Base-by-base conservation (phyloP, 805 yeast species). In the Saturnispora silvae region DNA sequence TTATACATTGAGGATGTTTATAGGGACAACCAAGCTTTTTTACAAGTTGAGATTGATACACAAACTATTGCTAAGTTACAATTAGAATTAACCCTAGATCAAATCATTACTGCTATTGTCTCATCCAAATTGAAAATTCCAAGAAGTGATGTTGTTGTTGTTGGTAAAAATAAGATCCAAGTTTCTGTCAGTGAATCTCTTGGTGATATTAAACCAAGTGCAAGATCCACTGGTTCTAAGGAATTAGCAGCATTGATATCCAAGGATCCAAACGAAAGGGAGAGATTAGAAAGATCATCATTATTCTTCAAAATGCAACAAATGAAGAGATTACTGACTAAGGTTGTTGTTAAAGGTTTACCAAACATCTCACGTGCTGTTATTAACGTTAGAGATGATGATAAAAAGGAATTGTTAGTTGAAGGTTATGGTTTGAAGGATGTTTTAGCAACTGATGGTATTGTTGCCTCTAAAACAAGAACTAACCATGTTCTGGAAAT, bases 361-460 rank as follows among this genome's bases (percentile, higher is more conserved):
- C 72, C 95, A 3, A 87, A 83, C 41, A 87, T 92, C 44, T 67
- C 95, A 18, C 78, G 98, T 57, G 98, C 98, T 5, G 97, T 92
- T 44, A 94, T 92, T 60, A 92, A 89, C 57, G 87, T 92, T 48
- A 72, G 77, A 45, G 92, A 83, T 54, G 82, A 81, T 55, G 78
- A 81, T 48, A 81, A 76, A 57, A 83, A 85, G 57, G 98, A 92
- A 62, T 65, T 92, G 45, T 70, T 92, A 50, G 97, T 92, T 33
- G 99, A 92, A 70, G 99, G 99, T 27, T 92, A 92, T 54, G 99
- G 99, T 24, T 65, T 92, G 47, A 82, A 86, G 52, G 85, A 84
- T 34, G 99, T 92, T 37, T 92, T 92, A 97, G 77, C 85, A 43
- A 89, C 97, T 2, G 97, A 92, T 56, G 99, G 99, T 64, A 85